Conservation (phyloP, 148 eudicot genomes). For the Rhododendron molle region DNA sequence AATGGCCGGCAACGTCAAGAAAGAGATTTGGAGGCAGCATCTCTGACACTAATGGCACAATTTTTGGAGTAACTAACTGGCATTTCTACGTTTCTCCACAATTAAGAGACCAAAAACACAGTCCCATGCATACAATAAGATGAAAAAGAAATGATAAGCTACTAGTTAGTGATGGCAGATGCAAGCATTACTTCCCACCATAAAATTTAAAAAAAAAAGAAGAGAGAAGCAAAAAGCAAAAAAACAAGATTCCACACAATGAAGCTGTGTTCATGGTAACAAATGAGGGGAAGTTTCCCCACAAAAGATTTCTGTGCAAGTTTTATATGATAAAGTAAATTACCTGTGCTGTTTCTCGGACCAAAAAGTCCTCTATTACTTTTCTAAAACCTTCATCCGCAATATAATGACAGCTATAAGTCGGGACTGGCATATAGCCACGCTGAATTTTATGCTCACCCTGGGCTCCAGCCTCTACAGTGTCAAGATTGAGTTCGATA, state of each 20-base stretch:
- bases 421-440: constrained; percentile 85
- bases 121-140: background rate
- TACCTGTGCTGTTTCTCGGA: constrained; percentile 85
- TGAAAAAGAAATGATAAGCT: background rate
- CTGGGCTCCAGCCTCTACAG: constrained; percentile 99
- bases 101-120: constrained; percentile 1
- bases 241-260: background rate
- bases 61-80: background rate
- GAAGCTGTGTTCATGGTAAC: background rate
- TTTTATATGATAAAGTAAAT: background rate
- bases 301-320: background rate
- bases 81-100: background rate
- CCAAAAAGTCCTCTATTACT: constrained; percentile 63
- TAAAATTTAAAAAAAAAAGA: too few species aligned
- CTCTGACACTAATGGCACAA: background rate
- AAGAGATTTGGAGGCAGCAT: background rate
- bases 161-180: background rate
- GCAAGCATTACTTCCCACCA: background rate
- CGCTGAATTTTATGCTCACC: constrained; percentile 99
- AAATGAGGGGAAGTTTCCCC: background rate
- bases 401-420: constrained; percentile 88
- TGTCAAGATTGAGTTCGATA: constrained; percentile 79
- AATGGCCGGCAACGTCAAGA: background rate
- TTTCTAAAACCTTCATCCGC: constrained; percentile 62
- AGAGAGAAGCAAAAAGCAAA: too few species aligned